phyloP scores from a whole-genome alignment of 768 basidiomycete species.

The Rhodotorula babjevae region DNA sequence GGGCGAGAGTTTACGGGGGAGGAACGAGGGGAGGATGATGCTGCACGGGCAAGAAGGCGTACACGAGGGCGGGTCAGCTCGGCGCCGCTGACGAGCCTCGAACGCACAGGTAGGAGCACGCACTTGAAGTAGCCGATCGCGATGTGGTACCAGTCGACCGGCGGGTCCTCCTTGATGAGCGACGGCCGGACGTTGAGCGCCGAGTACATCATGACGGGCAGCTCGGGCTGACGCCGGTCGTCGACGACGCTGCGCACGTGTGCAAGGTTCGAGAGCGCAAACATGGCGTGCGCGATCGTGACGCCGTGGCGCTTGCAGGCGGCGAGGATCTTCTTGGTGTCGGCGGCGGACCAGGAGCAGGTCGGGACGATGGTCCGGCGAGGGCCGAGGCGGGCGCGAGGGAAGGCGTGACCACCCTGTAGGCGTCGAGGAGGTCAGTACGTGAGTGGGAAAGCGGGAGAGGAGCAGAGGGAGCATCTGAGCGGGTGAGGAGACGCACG shows the following conservation, averaged over 20 bases:
- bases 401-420: conserved; percentile 67
- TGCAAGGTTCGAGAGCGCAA: conserved; percentile 69
- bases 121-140: conserved; percentile 34
- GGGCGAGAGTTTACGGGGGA: conserved; percentile 43
- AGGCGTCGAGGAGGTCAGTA: conserved; percentile 44
- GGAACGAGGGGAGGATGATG: conserved; percentile 68
- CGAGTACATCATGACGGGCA: conserved; percentile 71
- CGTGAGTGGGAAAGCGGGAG: neutral
- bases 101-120: neutral
- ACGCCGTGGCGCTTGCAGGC: conserved; percentile 67
- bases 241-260: conserved; percentile 57
- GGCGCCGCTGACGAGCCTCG: no score
- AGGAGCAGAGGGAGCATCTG: no score
- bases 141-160: conserved; percentile 30
- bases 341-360: conserved; percentile 55
- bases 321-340: conserved; percentile 62
- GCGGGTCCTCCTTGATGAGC: conserved; percentile 38
- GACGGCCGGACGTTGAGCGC: conserved; percentile 72
- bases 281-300: conserved; percentile 69
- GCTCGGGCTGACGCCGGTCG: neutral
- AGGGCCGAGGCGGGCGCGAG: conserved; percentile 47
- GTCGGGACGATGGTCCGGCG: conserved; percentile 65
- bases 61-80: no score
- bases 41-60: conserved; percentile 66
- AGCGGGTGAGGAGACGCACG: conserved; percentile 20